Evolutionary conservation across 2,329 filamentous ascomycete species (phyloP).

Genomic region (Ceratocystis destructans): DNA sequence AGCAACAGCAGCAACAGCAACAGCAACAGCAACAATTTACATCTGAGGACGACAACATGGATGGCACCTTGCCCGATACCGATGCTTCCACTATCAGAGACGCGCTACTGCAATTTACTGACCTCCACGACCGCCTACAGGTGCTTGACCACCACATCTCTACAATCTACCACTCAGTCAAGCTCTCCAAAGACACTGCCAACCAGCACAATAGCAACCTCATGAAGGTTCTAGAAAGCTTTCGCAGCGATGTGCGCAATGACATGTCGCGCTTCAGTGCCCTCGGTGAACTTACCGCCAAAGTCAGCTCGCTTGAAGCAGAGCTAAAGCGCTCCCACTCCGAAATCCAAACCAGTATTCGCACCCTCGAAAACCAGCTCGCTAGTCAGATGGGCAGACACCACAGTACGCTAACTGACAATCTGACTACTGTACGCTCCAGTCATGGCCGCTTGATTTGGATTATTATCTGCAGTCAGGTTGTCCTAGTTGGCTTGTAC

Average conservation of each 20-base stretch:
- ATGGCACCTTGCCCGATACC: constrained; percentile 35
- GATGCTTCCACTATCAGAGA: constrained; percentile 35
- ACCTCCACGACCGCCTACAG: constrained; percentile 75
- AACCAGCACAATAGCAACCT: constrained; percentile 44
- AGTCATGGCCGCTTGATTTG: constrained; percentile 46
- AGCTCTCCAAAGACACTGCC: constrained; percentile 35
- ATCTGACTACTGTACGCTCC: constrained; percentile 35
- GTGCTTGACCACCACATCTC: constrained; percentile 54
- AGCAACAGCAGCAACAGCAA: constrained; percentile 26
- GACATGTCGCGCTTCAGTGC: constrained; percentile 34
- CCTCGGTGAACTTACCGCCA: constrained; percentile 32
- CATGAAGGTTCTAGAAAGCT: constrained; percentile 28
- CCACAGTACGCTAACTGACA: constrained; percentile 35
- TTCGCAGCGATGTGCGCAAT: constrained; percentile 35
- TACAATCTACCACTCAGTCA: constrained; percentile 45
- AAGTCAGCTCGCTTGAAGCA: constrained; percentile 40
- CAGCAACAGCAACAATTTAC: constrained; percentile 21
- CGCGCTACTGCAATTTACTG: constrained; percentile 55
- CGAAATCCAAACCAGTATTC: constrained; percentile 38
- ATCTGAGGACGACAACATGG: constrained; percentile 24
- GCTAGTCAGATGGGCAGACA: constrained; percentile 40
- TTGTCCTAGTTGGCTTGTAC: constrained; percentile 55
- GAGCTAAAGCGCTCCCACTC: constrained; percentile 45
- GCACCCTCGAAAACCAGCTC: constrained; percentile 38
- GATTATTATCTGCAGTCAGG: constrained; percentile 60